Evolutionary conservation across 2,329 filamentous ascomycete genomes (phyloP).

Genomic region (Fusarium irregulare): DNA sequence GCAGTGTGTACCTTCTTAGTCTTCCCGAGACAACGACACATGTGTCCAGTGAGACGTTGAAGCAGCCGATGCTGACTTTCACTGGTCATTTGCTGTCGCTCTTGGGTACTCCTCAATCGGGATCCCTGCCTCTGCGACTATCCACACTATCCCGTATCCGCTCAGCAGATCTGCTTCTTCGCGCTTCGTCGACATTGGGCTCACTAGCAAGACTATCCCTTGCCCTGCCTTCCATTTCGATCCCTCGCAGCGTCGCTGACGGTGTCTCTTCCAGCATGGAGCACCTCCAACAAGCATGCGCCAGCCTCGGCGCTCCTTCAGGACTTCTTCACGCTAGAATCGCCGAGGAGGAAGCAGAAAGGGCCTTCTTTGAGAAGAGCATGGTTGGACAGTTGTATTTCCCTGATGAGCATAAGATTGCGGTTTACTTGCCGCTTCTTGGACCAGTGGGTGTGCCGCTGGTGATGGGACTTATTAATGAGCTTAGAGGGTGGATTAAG

Average conservation of each 20-base stretch:
- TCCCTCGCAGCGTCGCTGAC: slow-evolving; percentile 86
- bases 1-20: slow-evolving; percentile 72
- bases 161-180: slow-evolving; percentile 84
- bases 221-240: slow-evolving; percentile 89
- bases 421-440: slow-evolving; percentile 91
- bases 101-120: slow-evolving; percentile 83
- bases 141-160: slow-evolving; percentile 88
- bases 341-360: slow-evolving; percentile 89
- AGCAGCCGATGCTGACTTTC: slow-evolving; percentile 87
- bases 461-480: slow-evolving; percentile 84
- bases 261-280: slow-evolving; percentile 83
- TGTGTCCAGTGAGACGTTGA: slow-evolving; percentile 74
- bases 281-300: slow-evolving; percentile 82
- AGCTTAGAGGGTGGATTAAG: slow-evolving; percentile 73
- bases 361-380: slow-evolving; percentile 97
- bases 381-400: slow-evolving; percentile 99
- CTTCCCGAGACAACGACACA: slow-evolving; percentile 57
- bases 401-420: slow-evolving; percentile 97
- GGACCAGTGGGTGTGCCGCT: slow-evolving; percentile 92
- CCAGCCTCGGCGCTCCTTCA: slow-evolving; percentile 71
- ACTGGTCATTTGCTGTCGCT: slow-evolving; percentile 90
- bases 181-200: slow-evolving; percentile 93
- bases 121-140: slow-evolving; percentile 85
- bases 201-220: slow-evolving; percentile 87
- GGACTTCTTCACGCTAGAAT: slow-evolving; percentile 84